phyloP scores from a whole-genome alignment of 2,329 filamentous ascomycete species.

The Hansfordia pulvinata region DNA sequence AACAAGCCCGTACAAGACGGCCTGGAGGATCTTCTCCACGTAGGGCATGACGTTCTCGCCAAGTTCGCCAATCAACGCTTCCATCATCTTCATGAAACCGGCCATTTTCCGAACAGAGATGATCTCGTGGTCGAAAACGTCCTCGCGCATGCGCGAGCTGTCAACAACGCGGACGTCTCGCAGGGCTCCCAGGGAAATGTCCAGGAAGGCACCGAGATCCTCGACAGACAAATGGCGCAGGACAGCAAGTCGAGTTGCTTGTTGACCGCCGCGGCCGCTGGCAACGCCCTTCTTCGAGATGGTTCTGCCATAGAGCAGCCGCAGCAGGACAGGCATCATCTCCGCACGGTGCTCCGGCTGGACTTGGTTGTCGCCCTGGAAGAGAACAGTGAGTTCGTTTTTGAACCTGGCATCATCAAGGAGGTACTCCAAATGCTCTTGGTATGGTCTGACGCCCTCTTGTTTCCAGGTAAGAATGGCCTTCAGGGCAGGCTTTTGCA shows the following conservation, averaged over 20 bases:
- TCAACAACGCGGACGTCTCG: constrained; percentile 45
- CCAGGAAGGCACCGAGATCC: constrained; percentile 69
- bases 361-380: constrained; percentile 63
- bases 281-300: constrained; percentile 68
- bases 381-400: constrained; percentile 82
- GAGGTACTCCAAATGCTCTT: constrained; percentile 74
- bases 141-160: constrained; percentile 30
- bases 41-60: constrained; percentile 60
- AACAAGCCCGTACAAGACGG: constrained; percentile 70
- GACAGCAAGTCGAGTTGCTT: constrained; percentile 68
- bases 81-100: constrained; percentile 84
- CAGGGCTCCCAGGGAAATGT: constrained; percentile 65
- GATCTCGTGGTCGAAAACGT: constrained; percentile 42
- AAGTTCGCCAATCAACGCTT: constrained; percentile 73
- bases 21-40: constrained; percentile 55
- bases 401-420: constrained; percentile 86
- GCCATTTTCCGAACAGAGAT: constrained; percentile 67
- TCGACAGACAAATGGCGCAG: constrained; percentile 62
- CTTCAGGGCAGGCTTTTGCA: constrained; percentile 76
- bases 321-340: constrained; percentile 75
- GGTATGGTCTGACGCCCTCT: constrained; percentile 59
- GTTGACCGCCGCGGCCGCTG: constrained; percentile 68
- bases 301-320: constrained; percentile 78
- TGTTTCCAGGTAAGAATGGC: constrained; percentile 85
- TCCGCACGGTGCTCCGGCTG: constrained; percentile 57